Conservation (phyloP, 176 grass and related monocot genomes). For the Aechmea fasciata region DNA sequence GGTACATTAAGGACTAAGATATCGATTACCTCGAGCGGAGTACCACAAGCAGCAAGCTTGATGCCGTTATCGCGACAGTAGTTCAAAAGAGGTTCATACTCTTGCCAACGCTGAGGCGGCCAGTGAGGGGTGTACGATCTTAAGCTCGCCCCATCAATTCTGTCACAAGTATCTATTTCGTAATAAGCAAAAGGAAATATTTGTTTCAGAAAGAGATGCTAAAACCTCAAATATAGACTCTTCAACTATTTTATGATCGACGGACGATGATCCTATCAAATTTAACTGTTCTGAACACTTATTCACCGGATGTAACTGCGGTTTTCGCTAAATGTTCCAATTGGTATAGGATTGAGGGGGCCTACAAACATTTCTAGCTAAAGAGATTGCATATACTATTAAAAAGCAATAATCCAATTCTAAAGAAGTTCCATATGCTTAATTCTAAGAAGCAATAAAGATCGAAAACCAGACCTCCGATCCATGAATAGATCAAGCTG, state of each 20-base stretch:
- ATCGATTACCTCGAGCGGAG: slow-evolving; percentile 75
- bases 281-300: no score
- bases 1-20: background rate
- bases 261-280: no score
- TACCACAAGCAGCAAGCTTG: slow-evolving; percentile 84
- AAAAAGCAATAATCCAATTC: no score
- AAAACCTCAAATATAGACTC: no score
- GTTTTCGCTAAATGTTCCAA: no score
- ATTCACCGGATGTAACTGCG: no score
- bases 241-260: no score
- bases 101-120: slow-evolving; percentile 81
- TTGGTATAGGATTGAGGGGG: no score
- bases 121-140: slow-evolving; percentile 69
- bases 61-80: slow-evolving; percentile 72
- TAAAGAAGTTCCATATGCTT: background rate
- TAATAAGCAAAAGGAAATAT: background rate
- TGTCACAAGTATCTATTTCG: slow-evolving; percentile 25
- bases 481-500: slow-evolving; percentile 72
- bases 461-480: slow-evolving; percentile 34
- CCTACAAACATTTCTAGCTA: no score
- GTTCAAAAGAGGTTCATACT: slow-evolving; percentile 91
- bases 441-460: background rate
- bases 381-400: no score
- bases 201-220: no score
- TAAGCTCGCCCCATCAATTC: slow-evolving; percentile 65